phyloP scores from a whole-genome alignment of 768 basidiomycete genomes.

The Coprinopsis strossmayeri region DNA sequence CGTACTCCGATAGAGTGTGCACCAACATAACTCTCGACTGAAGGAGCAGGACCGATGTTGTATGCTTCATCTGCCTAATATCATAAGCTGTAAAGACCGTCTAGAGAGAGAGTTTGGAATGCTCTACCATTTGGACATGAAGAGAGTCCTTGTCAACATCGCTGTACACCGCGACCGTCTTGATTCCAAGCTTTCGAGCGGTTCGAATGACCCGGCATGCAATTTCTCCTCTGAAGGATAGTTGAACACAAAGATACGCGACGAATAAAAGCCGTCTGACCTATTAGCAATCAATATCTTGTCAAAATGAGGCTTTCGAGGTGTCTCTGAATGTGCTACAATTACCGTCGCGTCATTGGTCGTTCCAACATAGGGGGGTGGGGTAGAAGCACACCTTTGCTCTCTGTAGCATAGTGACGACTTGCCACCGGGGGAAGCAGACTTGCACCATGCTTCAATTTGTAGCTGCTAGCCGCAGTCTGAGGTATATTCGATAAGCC shows the following conservation, averaged over 20 bases:
- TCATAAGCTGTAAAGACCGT: background rate
- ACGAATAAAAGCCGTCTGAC: slow-evolving; percentile 27
- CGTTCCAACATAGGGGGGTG: background rate
- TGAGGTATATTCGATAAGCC: background rate
- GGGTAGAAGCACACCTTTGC: background rate
- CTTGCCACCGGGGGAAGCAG: background rate
- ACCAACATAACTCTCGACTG: slow-evolving; percentile 83
- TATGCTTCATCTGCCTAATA: slow-evolving; percentile 78
- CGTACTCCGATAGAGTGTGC: background rate
- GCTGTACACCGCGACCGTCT: slow-evolving; percentile 88
- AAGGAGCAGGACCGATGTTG: slow-evolving; percentile 88
- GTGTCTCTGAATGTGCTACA: background rate
- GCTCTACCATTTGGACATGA: slow-evolving; percentile 71
- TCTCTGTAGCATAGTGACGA: slow-evolving; percentile 2
- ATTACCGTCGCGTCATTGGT: background rate
- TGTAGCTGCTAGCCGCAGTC: background rate
- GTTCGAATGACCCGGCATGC: slow-evolving; percentile 94
- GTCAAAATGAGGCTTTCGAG: slow-evolving; percentile 56
- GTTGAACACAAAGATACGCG: slow-evolving; percentile 1
- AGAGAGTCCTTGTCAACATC: slow-evolving; percentile 77
- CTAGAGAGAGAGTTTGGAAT: background rate
- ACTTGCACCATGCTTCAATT: background rate
- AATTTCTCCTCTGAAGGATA: slow-evolving; percentile 73
- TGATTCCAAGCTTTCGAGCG: slow-evolving; percentile 80
- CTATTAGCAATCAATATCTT: slow-evolving; percentile 92